Evolutionary conservation across 768 basidiomycete genomes (phyloP).

Genomic region (Suillus brevipes): DNA sequence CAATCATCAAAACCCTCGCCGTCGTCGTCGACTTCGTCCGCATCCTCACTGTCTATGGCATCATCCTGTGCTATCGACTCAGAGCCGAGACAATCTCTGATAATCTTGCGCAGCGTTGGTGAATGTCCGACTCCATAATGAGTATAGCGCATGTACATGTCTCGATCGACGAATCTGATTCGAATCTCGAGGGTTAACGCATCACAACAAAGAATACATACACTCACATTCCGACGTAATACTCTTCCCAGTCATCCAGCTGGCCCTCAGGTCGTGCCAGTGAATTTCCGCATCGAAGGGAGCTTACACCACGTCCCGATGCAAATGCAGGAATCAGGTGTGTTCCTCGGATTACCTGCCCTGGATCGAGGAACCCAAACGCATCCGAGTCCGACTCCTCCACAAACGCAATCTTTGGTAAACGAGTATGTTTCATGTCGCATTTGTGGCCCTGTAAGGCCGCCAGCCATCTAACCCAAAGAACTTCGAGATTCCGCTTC

Average conservation of each 20-base stretch:
- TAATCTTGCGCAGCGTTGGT: too few relatives aligned
- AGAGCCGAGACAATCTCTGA: too few relatives aligned
- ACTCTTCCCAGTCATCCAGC: neutral
- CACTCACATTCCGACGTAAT: neutral
- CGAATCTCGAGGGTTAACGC: too few relatives aligned
- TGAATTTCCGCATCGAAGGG: neutral
- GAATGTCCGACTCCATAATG: too few relatives aligned
- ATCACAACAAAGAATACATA: too few relatives aligned
- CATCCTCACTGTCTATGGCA: too few relatives aligned
- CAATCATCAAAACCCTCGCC: too few relatives aligned
- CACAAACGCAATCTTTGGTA: slow-evolving; percentile 1
- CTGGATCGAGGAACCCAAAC: slow-evolving; percentile 13
- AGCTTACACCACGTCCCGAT: neutral
- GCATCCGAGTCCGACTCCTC: neutral
- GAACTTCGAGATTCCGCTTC: slow-evolving; percentile 4
- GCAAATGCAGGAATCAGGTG: slow-evolving; percentile 14
- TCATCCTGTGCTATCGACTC: too few relatives aligned
- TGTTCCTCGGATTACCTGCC: slow-evolving; percentile 3
- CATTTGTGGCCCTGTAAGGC: too few relatives aligned
- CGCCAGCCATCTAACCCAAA: slow-evolving; percentile 12
- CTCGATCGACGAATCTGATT: too few relatives aligned
- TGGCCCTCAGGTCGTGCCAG: neutral
- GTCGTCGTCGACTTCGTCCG: too few relatives aligned
- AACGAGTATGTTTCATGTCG: neutral
- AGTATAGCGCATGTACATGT: too few relatives aligned